Evolutionary conservation across 2,329 filamentous ascomycete genomes (phyloP), one percentile per base, ranked within the genome.

Genomic region (Fonsecaea multimorphosa): DNA sequence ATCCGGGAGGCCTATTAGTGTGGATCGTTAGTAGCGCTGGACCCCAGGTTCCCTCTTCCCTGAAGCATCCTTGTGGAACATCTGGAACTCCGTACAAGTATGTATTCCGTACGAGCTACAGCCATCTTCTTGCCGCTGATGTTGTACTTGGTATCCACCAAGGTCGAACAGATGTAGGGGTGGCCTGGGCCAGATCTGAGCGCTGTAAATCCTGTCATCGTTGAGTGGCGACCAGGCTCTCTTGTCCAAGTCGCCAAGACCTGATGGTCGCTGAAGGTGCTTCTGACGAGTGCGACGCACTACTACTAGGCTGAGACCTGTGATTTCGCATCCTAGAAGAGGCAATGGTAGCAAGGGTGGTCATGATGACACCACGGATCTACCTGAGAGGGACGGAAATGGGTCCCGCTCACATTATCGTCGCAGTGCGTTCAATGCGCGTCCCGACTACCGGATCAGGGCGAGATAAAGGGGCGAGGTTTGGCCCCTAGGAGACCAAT

Each of bases 1-100:
- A 16, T 34, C n/a, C 54, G 16, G 54, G 34, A 57, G 34, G 54
- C 31, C 32, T 57, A 57, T 57, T 57, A 27, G 7, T 57, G 54
- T 57, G 54, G 54, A 57, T 22, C 54, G 22, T 11, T 27, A 16
- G 40, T 57, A n/a, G 29, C 34, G 22, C 22, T 31, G 34, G 34
- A 57, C 54, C 31, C 54, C 54, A 34, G 31, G n/a, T n/a, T 32
- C 31, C 31, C 19, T 54, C 22, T 57, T 34, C 4, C 34, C 54
- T 34, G 54, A 40, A 19, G 22, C 19, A 36, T 40, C 31, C 54
- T 24, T 22, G 19, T 3, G n/a, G 27, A 54, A 12, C 14, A 54
- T 5, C 9, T 34, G 8, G 24, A 12, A 54, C 12, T 54, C 51
- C 51, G 27, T 54, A 54, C 27, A 32, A 49, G 44, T 24, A 24